Evolutionary conservation across 2,329 filamentous ascomycete species (phyloP).

Genomic region (Orbilia oligospora): DNA sequence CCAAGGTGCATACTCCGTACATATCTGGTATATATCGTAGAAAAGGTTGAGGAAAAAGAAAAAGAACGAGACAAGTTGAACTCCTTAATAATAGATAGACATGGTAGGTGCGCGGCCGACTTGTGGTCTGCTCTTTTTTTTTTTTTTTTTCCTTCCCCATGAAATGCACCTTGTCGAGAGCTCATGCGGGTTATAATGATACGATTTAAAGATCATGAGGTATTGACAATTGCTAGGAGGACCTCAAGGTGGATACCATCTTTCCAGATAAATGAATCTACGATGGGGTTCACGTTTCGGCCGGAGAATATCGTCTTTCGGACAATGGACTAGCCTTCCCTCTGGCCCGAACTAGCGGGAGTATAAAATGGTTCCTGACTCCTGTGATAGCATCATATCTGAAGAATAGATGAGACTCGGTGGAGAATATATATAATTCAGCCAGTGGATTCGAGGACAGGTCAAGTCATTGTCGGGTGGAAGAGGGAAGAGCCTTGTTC

Average conservation of each 20-base stretch:
- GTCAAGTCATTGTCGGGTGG: conserved; percentile 31
- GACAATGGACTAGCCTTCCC: conserved; percentile 10
- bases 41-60: conserved; percentile 25
- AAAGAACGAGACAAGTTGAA: conserved; percentile 7
- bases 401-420: conserved; percentile 18
- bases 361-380: conserved; percentile 45
- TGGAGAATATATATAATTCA: conserved; percentile 33
- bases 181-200: conserved; percentile 45
- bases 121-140: conserved; percentile 8
- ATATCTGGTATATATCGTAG: background rate
- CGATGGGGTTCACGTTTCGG: conserved; percentile 41
- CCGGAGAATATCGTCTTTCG: conserved; percentile 57
- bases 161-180: conserved; percentile 52
- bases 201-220: conserved; percentile 48
- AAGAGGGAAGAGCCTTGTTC: conserved; percentile 55
- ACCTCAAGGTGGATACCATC: conserved; percentile 15
- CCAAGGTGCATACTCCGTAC: conserved; percentile 31
- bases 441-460: conserved; percentile 27
- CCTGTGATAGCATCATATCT: conserved; percentile 14
- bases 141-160: conserved; percentile 27
- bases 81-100: conserved; percentile 28
- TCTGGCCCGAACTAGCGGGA: conserved; percentile 13
- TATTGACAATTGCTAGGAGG: conserved; percentile 15
- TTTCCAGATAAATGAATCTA: conserved; percentile 13
- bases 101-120: conserved; percentile 17